Conservation (phyloP, 768 basidiomycete species). For the Dentipellis fragilis region DNA sequence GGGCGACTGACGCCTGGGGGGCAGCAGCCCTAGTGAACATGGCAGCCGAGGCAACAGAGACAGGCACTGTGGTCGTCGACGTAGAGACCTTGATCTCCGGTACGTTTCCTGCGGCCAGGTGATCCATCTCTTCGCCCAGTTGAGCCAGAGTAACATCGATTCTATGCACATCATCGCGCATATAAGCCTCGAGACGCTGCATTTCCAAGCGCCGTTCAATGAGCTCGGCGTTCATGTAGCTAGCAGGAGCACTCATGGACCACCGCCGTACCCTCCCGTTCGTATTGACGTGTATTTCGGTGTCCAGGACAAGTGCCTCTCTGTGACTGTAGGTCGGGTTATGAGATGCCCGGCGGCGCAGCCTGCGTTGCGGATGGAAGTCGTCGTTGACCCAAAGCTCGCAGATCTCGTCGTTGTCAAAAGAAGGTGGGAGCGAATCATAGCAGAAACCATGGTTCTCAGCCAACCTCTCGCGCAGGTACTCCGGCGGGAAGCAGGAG, state of each 20-base stretch:
- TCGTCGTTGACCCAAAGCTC: neutral
- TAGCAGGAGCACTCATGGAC: slow-evolving; percentile 11
- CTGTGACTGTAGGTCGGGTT: neutral
- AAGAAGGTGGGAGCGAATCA: neutral
- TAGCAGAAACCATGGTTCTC: neutral
- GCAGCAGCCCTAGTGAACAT: slow-evolving; percentile 8
- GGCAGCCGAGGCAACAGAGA: slow-evolving; percentile 20
- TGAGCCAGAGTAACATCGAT: slow-evolving; percentile 1
- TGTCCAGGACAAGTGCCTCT: neutral
- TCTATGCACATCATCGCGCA: neutral
- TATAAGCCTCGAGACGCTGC: slow-evolving; percentile 2
- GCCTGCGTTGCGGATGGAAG: neutral
- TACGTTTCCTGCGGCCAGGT: slow-evolving; percentile 6
- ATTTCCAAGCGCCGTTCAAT: slow-evolving; percentile 6
- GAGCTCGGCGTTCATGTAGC: slow-evolving; percentile 10
- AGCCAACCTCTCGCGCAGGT: slow-evolving; percentile 3
- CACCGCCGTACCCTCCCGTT: slow-evolving; percentile 11
- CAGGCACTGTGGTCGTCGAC: slow-evolving; percentile 18
- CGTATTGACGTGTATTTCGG: neutral
- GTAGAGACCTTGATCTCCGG: slow-evolving; percentile 25
- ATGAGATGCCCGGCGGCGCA: neutral
- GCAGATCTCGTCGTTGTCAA: neutral
- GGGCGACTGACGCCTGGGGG: slow-evolving; percentile 3
- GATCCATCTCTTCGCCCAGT: neutral
- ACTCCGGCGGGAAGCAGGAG: slow-evolving; percentile 11